phyloP scores from a whole-genome alignment of 2,329 filamentous ascomycete genomes.

The Aotearoamyces nothofagi region DNA sequence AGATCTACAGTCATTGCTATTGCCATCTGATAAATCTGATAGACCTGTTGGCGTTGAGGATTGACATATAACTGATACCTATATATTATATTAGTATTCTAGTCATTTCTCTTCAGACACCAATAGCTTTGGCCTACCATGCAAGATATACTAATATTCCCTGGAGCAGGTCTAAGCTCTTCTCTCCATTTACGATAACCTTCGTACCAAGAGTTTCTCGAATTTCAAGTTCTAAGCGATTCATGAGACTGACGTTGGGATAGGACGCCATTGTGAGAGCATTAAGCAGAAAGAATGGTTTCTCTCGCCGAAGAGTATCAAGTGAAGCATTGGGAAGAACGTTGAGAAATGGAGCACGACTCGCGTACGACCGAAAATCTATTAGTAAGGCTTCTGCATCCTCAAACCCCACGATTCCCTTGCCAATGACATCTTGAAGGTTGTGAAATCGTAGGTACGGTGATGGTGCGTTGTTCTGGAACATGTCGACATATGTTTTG shows the following conservation, averaged over 20 bases:
- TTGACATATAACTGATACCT: conserved; percentile 19
- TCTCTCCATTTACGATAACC: conserved; percentile 39
- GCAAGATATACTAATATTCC: conserved; percentile 40
- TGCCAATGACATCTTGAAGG: conserved; percentile 9
- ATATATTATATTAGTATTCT: too few species aligned
- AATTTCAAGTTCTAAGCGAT: conserved; percentile 40
- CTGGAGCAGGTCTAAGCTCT: conserved; percentile 38
- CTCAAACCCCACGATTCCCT: conserved; percentile 5
- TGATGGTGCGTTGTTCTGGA: too few species aligned
- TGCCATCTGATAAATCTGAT: conserved; percentile 19
- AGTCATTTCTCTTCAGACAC: background rate
- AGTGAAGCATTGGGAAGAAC: conserved; percentile 25
- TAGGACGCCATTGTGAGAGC: conserved; percentile 35
- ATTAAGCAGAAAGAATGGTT: conserved; percentile 37
- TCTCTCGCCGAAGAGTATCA: conserved; percentile 25
- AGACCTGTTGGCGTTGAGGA: conserved; percentile 16
- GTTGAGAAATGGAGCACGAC: conserved; percentile 12
- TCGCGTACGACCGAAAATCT: conserved; percentile 5
- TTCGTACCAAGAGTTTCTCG: conserved; percentile 39
- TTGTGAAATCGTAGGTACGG: conserved; percentile 29
- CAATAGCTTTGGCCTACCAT: conserved; percentile 28
- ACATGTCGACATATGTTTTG: too few species aligned
- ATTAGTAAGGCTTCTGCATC: conserved; percentile 9
- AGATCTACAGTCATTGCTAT: conserved; percentile 17
- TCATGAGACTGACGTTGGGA: conserved; percentile 33